Evolutionary conservation across 345 rosid genomes (phyloP), one percentile per base, ranked within the genome.

Genomic region (Citrus glauca): DNA sequence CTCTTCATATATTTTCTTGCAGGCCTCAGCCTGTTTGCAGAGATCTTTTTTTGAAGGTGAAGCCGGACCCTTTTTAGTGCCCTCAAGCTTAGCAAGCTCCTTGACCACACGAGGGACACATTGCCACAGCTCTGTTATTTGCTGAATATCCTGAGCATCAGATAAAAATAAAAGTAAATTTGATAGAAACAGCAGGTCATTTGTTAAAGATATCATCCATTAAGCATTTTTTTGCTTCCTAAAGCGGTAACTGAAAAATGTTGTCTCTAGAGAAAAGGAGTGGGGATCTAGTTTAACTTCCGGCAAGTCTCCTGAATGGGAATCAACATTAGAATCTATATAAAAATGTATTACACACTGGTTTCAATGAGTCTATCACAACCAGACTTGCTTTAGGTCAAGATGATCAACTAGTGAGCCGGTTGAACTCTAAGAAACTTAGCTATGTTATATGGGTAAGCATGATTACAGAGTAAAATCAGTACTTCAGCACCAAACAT

Each of bases 41-140:
- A 94, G 84, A 56, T 86, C 88, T 77, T 85, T 89, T 77, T 81
- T 87, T 6, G 91, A 82, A 74, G 79, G 69, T n/a, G 85, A 73
- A 33, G 88, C 42, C 20, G 79, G 69, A 45, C 67, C 64, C 14
- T 72, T 85, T 35, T 45, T 74, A 70, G 72, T 77, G 66, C 81
- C 81, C 60, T 80, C 91, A 0, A 86, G 84, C 85, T 87, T 89
- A 73, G 83, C 82, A 67, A 94, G 89, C 91, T 92, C 98, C 84
- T 88, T 79, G 35, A 96, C 89, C 69, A 90, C 93, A n/a, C 53
- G 89, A 38, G 99, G 98, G 59, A 96, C 79, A 66, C 92, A 88
- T 80, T 90, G 94, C 99, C 99, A 96, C 82, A 90, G 95, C 83
- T 92, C 91, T 1, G 84, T 74, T 30, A 94, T 81, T 75, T 68